Percentiles rank a stretch among this genome's conserved stretches.
phyloP scores from a whole-genome alignment of 2,329 filamentous ascomycete genomes.

The Colletotrichum neosansevieriae region DNA sequence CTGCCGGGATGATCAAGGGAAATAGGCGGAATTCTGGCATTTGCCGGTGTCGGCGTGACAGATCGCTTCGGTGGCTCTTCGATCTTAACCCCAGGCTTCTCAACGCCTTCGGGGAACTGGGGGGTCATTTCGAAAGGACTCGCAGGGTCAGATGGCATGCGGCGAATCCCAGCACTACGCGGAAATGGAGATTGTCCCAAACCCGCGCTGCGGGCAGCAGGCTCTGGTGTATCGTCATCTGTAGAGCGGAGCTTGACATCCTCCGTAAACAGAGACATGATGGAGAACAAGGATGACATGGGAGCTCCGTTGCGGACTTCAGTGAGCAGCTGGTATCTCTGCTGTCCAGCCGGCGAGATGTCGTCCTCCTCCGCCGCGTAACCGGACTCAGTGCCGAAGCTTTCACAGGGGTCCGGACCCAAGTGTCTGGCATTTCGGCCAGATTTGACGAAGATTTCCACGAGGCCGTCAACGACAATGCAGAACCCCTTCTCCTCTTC shows the following conservation, averaged over 20 bases:
- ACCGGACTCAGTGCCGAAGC: constrained; percentile 56
- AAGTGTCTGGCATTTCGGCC: constrained; percentile 64
- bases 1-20: constrained; percentile 59
- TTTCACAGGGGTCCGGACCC: constrained; percentile 50
- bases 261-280: constrained; percentile 96
- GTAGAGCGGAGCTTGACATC: constrained; percentile 84
- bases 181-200: constrained; percentile 34
- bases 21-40: constrained; percentile 77
- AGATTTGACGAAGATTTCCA: constrained; percentile 98
- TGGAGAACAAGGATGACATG: constrained; percentile 98
- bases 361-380: constrained; percentile 76
- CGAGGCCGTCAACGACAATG: constrained; percentile 93
- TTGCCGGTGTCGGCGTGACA: constrained; percentile 23
- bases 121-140: constrained; percentile 38
- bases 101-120: constrained; percentile 24
- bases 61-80: constrained; percentile 33
- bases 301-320: constrained; percentile 98
- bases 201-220: constrained; percentile 18
- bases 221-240: constrained; percentile 63
- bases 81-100: constrained; percentile 20
- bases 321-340: constrained; percentile 93
- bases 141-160: constrained; percentile 38
- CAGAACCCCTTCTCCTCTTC: constrained; percentile 99
- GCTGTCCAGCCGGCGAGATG: constrained; percentile 70
- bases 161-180: constrained; percentile 25